Evolutionary conservation across 768 basidiomycete genomes (phyloP).

Genomic region (Stropharia rugosoannulata): DNA sequence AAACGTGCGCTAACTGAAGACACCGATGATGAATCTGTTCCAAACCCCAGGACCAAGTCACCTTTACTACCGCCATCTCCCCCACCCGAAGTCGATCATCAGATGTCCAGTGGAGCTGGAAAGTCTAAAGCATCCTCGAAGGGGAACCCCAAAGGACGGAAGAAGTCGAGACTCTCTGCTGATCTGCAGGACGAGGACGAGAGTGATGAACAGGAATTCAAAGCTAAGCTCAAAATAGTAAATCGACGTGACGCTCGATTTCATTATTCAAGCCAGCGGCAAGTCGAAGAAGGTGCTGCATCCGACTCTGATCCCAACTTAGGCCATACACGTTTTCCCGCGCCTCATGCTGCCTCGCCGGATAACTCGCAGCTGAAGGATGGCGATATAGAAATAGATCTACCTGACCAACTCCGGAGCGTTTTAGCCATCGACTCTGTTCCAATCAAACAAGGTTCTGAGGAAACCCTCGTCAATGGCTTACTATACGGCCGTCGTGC

Average conservation of each 20-base stretch:
- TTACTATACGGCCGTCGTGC: conserved; percentile 59
- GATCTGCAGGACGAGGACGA: conserved; percentile 25
- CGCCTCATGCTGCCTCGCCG: conserved; percentile 28
- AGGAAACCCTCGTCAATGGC: conserved; percentile 55
- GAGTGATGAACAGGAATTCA: conserved; percentile 26
- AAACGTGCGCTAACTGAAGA: conserved; percentile 45
- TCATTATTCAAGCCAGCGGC: conserved; percentile 14
- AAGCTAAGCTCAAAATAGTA: conserved; percentile 34
- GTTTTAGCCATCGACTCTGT: conserved; percentile 61
- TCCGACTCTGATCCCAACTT: conserved; percentile 35
- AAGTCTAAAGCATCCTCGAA: conserved; percentile 34
- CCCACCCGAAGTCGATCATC: conserved; percentile 39
- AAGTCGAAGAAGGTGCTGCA: conserved; percentile 28
- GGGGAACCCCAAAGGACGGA: conserved; percentile 41
- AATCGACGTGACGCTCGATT: conserved; percentile 22
- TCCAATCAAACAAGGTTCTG: conserved; percentile 37
- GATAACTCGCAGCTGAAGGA: conserved; percentile 24
- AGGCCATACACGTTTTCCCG: conserved; percentile 27
- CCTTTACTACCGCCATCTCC: conserved; percentile 69
- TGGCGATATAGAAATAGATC: conserved; percentile 49
- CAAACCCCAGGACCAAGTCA: conserved; percentile 20
- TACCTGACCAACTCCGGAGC: conserved; percentile 65
- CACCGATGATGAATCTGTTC: conserved; percentile 21
- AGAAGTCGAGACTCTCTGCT: conserved; percentile 47
- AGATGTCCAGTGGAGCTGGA: conserved; percentile 17